Evolutionary conservation across 2,329 filamentous ascomycete genomes (phyloP), one percentile per base, ranked within the genome.

Genomic region (Chaetomiaceae sp.): DNA sequence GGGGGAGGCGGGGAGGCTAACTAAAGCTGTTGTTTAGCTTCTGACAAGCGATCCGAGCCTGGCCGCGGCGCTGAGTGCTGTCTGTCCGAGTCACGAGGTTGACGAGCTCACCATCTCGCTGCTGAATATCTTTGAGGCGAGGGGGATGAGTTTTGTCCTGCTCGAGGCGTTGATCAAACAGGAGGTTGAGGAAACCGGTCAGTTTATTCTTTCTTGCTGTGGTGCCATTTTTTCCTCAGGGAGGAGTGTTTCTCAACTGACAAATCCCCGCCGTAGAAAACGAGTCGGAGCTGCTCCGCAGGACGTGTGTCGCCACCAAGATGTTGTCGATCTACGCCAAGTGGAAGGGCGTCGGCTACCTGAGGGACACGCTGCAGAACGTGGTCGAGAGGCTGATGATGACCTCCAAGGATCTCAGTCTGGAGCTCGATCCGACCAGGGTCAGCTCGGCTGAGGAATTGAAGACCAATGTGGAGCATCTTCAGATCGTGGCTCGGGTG

Each of bases 321-420:
- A 84, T 86, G 76, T 72, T 87, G 2, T 85, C 83, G 0, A 75
- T 86, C 7, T 87, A 85, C 59, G 83, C 82, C 5, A 86, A 84
- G 61, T 87, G 83, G 83, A 86, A 86, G 66, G 83, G 83, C 12
- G 70, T 75, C 14, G 65, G 73, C 4, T 87, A 87, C 61, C 73
- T 87, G 31, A 80, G 78, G 58, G 70, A 73, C 13, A 86, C 83
- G 1, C 69, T 87, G 9, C 81, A 85, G 57, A 84, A 84, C 59
- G 81, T 86, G 2, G 67, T 87, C 2, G 82, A 86, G 62, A 72
- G 82, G 44, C 69, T 87, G 37, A 82, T 86, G 72, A 63, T 82
- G 27, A 84, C 82, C 2, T 83, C 82, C 0, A 80, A 85, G 56
- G 82, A 86, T 53, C 70, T 87, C 1, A 82, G 86, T 60, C 72